Evolutionary conservation across 148 eudicot species (phyloP), one percentile per base, ranked within the genome.

Genomic region (Amaranthus palmeri): DNA sequence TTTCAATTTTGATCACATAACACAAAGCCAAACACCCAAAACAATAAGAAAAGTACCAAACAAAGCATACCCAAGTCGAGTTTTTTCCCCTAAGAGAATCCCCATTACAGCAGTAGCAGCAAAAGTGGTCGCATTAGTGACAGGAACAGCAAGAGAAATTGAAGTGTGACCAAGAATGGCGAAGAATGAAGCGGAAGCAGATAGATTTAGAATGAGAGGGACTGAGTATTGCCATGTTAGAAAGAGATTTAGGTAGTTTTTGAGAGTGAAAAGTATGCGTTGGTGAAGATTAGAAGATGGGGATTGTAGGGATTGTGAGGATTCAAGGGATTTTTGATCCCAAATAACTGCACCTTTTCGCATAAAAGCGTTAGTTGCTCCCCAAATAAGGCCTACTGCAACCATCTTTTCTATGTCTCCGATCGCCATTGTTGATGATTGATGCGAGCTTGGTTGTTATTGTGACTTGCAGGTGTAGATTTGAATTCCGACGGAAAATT

Each of bases 61-160:
- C 78, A 87, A 62, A 50, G 92, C 92, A 72, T 67, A 65, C 51
- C 80, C 84, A 61, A 81, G 55, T 11, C 78, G 76, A 4, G 77
- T 86, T 61, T 92, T 81, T 71, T 92, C 95, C 5, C 95, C 90
- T 12, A 89, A 71, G 17, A 88, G 17, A 74, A 84, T 47, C 10
- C 97, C 97, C 69, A 83, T 74, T 7, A 88, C 84, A 54, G 97
- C 92, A 41, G 97, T 92, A 25, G 92, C 96, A 52, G 87, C 86
- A 73, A 92, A 92, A 11, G 96, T 92, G 2, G 88, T 86, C 11
- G 96, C 97, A 73, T 92, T 92, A 67, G 97, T 92, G 17, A 91
- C 95, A 11, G 97, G 97, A 43, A 92, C 97, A n/a, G 92, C 95
- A 6, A 92, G 57, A 0, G 96, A 90, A 43, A 92, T 90, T 0